Evolutionary conservation across 108 stramenopile genomes (phyloP).

Genomic region (Fistulifera solaris): DNA sequence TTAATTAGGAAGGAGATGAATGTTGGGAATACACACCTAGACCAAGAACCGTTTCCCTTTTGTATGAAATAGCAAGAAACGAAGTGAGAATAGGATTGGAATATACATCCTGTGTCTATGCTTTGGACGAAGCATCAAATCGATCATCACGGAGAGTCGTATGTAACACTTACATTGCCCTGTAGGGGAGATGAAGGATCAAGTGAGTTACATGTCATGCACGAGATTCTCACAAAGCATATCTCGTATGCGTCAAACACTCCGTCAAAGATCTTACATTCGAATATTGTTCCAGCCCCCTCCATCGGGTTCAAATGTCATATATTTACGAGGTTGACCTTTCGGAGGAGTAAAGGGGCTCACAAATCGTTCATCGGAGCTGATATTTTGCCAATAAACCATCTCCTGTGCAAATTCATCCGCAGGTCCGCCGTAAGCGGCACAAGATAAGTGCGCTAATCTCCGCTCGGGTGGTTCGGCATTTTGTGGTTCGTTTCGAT

Average conservation of each 20-base stretch:
- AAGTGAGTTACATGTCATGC: not conserved
- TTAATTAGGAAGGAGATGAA: no score
- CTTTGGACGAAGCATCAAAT: no score
- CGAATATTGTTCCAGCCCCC: constrained; percentile 97
- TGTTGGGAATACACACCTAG: constrained; percentile 16
- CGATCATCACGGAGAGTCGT: no score
- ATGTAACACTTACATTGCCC: constrained; percentile 24
- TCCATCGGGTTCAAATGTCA: constrained; percentile 86
- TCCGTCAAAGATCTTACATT: constrained; percentile 38
- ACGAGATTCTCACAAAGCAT: not conserved
- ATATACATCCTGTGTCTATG: no score
- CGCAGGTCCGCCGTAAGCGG: constrained; percentile 58
- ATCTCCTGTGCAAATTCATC: constrained; percentile 64
- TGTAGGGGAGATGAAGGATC: not conserved
- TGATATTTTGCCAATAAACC: constrained; percentile 83
- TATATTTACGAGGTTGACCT: constrained; percentile 24
- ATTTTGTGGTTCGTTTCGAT: no score
- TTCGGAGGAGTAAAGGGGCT: constrained; percentile 36
- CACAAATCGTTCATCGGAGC: constrained; percentile 39
- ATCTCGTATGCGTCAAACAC: not conserved
- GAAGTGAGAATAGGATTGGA: no score
- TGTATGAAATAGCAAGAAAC: no score
- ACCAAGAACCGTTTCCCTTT: constrained; percentile 75
- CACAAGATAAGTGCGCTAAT: constrained; percentile 60
- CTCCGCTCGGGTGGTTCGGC: constrained; percentile 13